Conservation (phyloP, 352 stramenopile genomes). For the Globisporangium paddicum region DNA sequence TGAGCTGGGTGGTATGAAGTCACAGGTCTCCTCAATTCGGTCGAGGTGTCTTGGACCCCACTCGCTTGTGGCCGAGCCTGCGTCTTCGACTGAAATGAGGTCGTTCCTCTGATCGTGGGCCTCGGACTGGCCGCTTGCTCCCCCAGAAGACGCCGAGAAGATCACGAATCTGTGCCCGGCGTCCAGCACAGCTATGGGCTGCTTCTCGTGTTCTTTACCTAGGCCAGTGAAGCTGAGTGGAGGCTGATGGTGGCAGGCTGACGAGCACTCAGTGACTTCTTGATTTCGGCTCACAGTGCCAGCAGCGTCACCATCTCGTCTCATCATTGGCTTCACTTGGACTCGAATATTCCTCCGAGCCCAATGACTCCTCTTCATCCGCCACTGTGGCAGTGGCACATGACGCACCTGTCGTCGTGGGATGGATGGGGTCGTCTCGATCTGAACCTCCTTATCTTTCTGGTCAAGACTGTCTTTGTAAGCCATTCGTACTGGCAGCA, state of each 20-base stretch:
- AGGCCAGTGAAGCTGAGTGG: not conserved
- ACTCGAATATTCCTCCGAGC: not conserved
- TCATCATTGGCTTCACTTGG: not conserved
- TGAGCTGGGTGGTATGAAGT: not conserved
- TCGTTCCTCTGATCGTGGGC: conserved; percentile 1
- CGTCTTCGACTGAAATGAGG: conserved; percentile 5
- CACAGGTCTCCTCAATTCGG: not conserved
- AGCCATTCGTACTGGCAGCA: not conserved
- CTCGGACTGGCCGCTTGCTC: not conserved
- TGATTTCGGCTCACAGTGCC: too few relatives aligned
- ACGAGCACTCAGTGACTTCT: not conserved
- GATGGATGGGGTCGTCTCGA: not conserved
- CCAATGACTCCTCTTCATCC: not conserved
- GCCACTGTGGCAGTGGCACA: not conserved
- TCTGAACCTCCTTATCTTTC: not conserved
- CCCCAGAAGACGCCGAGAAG: not conserved
- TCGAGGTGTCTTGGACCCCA: not conserved
- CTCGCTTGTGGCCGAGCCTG: too few relatives aligned
- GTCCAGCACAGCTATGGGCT: not conserved
- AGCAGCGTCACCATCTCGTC: too few relatives aligned
- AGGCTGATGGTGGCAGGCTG: not conserved
- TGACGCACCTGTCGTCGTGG: not conserved
- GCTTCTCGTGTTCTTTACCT: not conserved
- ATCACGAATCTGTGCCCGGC: not conserved
- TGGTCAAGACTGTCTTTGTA: not conserved